Base-by-base conservation (phyloP, 2,329 filamentous ascomycete species). In the Akanthomyces uredinophilus region DNA sequence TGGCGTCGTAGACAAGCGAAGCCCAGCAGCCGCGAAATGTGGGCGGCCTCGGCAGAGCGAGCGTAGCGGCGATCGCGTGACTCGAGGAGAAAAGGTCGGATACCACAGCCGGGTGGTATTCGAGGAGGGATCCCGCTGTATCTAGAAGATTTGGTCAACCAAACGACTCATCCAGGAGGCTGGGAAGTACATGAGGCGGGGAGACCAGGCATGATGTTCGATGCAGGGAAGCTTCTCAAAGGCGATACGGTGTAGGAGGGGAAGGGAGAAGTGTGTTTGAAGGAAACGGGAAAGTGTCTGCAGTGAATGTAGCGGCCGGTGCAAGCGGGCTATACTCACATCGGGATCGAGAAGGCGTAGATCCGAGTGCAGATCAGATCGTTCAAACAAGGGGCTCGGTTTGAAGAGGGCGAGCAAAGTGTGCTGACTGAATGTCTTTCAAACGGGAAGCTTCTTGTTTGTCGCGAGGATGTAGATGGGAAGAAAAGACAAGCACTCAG, bases 301-400 rank as follows among this genome's bases (percentile, higher is more conserved):
- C 13, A 0, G 11, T 39, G 35, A 27, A n/a, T 41, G 37, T 55
- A 18, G n/a, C 13, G 35, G 43, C 32, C 27, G 37, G 29, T 49
- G 54, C n/a, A 24, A 24, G 49, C 46, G 47, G 24, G 37, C 35
- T 56, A 35, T 41, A 56, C 52, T 24, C 56, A 61, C 49, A 35
- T 41, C 16, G 44, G 20, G 32, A 29, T 58, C 1, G 8, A 37
- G 2, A 37, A 18, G 43, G 20, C 14, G 22, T 20, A 8, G 18
- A 20, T 20, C n/a, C 20, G 55, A 46, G 43, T 43, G 13, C 20
- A 22, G 18, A 18, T 43, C 24, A 46, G 27, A 18, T 18, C 5
- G 16, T 50, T 29, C 8, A 22, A 41, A 8, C 7, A 20, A 47
- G 16, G 8, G 7, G 3, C 11, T n/a, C n/a, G 27, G 10, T 24